Evolutionary conservation across 805 yeast species (phyloP), one percentile per base, ranked within the genome.

Genomic region (Peterozyma toletana): DNA sequence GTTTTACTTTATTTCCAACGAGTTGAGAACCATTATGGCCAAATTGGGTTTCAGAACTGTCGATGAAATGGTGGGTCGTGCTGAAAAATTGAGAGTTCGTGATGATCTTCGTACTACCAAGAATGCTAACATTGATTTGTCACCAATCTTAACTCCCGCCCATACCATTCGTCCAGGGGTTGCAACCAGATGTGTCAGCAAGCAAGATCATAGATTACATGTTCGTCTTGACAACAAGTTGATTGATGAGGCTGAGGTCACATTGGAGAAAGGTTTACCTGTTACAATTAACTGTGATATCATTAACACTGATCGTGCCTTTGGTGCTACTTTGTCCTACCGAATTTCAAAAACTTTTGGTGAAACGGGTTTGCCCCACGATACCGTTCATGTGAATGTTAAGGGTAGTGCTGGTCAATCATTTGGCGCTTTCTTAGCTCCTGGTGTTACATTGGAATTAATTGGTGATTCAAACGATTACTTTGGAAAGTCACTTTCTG

Each of bases 391-490:
- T 54, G 97, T 90, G 37, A 85, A 90, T 60, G 78, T 86, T 46
- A 75, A 73, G 58, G 99, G 99, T 51, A 83, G 90, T 45, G 99
- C 99, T 29, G 99, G 99, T 58, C 99, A 91, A 70, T 89, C 97
- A 2, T 91, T 93, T 60, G 99, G 99, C 70, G 99, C 98, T 2
- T 91, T 87, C 73, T 75, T 93, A 56, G 95, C 98, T 40, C 83
- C 95, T 5, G 99, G 99, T 71, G 82, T 91, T 50, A 93, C 98
- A 10, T 78, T 91, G 58, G 95, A 87, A 63, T 73, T 91, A 52
- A 96, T 88, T 69, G 99, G 99, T 72, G 99, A 91, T 66, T 87
- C 96, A 53, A 91, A 91, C 62, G 99, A 91, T 70, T 91, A 93
- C 65, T 96, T 93, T 51, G 99, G 98, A 53, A 91, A 91, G 69